These are phyloP conservation scores for Eimeria maxima DNA, from an alignment of 169 alveolate species.

Conservation along the genomic window DNA sequence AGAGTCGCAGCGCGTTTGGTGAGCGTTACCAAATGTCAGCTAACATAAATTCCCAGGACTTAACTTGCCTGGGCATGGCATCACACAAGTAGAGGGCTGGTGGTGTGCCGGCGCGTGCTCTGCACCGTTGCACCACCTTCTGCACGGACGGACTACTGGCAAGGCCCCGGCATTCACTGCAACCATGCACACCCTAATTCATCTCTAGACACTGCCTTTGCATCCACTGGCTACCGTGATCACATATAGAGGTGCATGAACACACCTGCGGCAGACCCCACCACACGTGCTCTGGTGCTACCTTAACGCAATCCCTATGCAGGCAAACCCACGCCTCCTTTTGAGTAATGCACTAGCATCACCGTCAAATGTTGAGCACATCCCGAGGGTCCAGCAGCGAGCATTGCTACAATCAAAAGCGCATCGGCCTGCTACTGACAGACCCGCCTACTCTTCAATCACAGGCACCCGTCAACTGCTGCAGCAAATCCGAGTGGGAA, in stretches of 20 bases:
- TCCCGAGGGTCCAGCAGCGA: not conserved
- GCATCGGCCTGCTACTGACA: not conserved
- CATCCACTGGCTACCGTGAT: not conserved
- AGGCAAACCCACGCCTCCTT: not conserved
- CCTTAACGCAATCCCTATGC: too few relatives aligned
- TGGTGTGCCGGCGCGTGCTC: not conserved
- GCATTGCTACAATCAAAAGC: not conserved
- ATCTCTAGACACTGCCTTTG: not conserved
- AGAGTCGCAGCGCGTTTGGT: not conserved
- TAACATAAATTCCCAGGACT: not conserved
- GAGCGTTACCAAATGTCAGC: not conserved
- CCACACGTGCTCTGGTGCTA: not conserved
- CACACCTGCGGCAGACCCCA: not conserved
- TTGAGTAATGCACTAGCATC: not conserved
- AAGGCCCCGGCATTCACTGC: not conserved
- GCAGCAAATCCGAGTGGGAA: not conserved
- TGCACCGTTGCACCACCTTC: not conserved
- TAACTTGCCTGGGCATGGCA: not conserved
- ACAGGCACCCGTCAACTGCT: slow-evolving; percentile 11
- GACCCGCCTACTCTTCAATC: not conserved
- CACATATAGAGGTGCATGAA: not conserved
- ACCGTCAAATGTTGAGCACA: not conserved
- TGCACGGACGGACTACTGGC: not conserved
- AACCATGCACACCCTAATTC: not conserved
- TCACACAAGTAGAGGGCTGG: not conserved